Evolutionary conservation across 805 yeast genomes (phyloP), one percentile per base, ranked within the genome.

Genomic region (Henningerozyma blattae): DNA sequence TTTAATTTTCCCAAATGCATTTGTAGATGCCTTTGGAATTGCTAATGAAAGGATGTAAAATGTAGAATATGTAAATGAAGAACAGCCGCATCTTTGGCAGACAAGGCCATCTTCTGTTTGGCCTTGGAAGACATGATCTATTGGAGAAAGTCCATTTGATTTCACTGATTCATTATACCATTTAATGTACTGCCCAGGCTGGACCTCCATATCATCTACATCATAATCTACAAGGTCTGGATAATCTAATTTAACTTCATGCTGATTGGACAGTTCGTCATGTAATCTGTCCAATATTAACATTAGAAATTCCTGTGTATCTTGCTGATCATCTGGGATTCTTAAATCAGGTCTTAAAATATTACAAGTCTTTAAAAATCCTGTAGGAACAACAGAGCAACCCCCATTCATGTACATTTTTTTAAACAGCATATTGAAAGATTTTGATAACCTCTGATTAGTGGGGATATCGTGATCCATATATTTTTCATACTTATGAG

Each of bases 301-400:
- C 50, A 79, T 64, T 29, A 82, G 54, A 46, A 79, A 79, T 45
- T 82, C 91, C 35, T 81, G 85, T 1, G 87, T 77, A 52, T 82
- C 93, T 48, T 82, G 91, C 46, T 82, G 93, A 45, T 78, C 84
- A 43, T 67, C 55, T 0, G 89, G 89, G 10, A 81, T 77, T 41
- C 63, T 60, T 35, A 79, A 65, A 45, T 77, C 83, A 0, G 86
- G 86, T 42, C 78, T 72, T 16, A 78, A 47, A 5, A 57, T 39
- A 16, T 70, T 55, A 33, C 77, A 59, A 2, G 62, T 53, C 30
- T 75, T 65, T 28, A 80, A 61, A 45, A 81, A 79, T 28, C 72
- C 70, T 7, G 71, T 66, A 4, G 89, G 86, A 2, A 77, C 74
- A 22, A 80, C 72, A 1, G 77, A 65, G 28, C 70, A 66, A 3